These are phyloP conservation scores for Erysimum cheiranthoides DNA, from an alignment of 345 rosid species.

Conservation along the genomic window DNA sequence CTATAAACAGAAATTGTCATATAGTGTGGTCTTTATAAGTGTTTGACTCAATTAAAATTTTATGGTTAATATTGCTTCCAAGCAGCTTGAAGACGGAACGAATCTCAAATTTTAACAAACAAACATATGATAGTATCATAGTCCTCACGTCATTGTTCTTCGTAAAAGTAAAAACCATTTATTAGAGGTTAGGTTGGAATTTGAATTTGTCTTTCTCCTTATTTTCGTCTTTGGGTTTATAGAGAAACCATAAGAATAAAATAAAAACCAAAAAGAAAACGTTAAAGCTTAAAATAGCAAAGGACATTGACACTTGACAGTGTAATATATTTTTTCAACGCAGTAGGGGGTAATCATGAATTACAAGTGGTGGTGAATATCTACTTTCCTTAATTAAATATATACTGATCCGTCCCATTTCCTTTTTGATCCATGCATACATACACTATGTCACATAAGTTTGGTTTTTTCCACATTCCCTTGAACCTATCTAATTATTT, in stretches of 20 bases:
- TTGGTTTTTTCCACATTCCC: neutral
- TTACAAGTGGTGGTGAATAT: neutral
- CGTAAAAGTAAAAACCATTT: constrained; percentile 9
- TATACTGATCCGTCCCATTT: constrained; percentile 24
- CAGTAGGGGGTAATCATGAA: constrained; percentile 26
- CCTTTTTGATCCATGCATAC: neutral
- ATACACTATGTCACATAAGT: constrained; percentile 8
- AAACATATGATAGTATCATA: neutral
- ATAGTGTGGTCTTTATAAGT: constrained; percentile 20
- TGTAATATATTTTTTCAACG: constrained; percentile 17
- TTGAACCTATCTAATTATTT: neutral
- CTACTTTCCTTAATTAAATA: neutral
- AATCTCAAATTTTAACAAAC: constrained; percentile 27
- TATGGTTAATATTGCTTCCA: constrained; percentile 31
- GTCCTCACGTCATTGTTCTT: constrained; percentile 16
- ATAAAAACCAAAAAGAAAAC: constrained; percentile 29
- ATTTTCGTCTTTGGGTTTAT: neutral
- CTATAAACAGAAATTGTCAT: constrained; percentile 5
- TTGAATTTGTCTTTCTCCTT: constrained; percentile 13
- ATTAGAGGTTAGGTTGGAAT: constrained; percentile 34
- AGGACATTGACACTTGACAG: constrained; percentile 11
- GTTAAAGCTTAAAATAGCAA: constrained; percentile 19
- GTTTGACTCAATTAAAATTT: constrained; percentile 29
- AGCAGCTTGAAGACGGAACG: constrained; percentile 33
- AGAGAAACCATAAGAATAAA: constrained; percentile 3